Conservation (phyloP, 768 basidiomycete genomes). For the Astraeus odoratus region DNA sequence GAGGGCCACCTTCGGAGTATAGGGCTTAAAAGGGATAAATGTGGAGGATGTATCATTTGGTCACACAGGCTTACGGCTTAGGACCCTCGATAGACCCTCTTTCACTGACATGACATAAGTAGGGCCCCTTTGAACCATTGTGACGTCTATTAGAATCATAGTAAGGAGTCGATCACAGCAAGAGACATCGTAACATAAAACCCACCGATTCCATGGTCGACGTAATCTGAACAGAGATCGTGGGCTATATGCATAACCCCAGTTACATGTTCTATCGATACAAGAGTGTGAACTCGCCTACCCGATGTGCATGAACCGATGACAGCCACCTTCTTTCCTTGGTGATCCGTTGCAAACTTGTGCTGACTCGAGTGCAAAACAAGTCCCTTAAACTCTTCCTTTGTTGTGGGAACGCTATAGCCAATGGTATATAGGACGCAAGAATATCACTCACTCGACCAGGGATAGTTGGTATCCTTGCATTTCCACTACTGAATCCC, state of each 20-base stretch:
- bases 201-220: constrained; percentile 39
- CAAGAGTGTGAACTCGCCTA: constrained; percentile 17
- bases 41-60: background rate
- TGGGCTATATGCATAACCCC: constrained; percentile 27
- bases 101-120: constrained; percentile 47
- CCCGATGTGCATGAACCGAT: constrained; percentile 62
- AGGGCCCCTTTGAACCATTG: constrained; percentile 45
- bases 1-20: constrained; percentile 41
- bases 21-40: constrained; percentile 14
- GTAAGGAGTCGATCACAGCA: background rate
- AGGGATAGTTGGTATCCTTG: constrained; percentile 39
- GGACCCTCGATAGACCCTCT: constrained; percentile 30
- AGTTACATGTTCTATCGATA: background rate
- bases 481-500: constrained; percentile 42
- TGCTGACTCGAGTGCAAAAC: constrained; percentile 37
- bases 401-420: background rate
- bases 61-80: constrained; percentile 11
- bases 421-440: background rate
- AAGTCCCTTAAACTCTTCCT: constrained; percentile 16
- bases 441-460: constrained; percentile 28
- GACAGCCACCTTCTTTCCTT: constrained; percentile 65
- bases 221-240: constrained; percentile 44
- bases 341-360: constrained; percentile 46
- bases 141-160: constrained; percentile 29
- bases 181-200: background rate